Evolutionary conservation across 2,329 filamentous ascomycete species (phyloP), one percentile per base, ranked within the genome.

Genomic region (Emericellopsis atlantica): DNA sequence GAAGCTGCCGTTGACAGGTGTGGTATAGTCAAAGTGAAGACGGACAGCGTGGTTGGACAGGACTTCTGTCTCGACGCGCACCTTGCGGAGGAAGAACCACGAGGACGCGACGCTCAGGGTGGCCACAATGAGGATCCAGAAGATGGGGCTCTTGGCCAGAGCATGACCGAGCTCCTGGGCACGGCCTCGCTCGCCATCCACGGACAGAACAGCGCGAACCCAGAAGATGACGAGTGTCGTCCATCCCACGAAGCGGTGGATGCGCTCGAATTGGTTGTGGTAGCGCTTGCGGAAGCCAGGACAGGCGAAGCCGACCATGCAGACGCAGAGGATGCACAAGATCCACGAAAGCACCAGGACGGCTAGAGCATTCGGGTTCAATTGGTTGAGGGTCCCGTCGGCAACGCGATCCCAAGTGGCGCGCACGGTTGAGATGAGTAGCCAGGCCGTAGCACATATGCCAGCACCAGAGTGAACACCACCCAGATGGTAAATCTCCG

Each of bases 201-300:
- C 55, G 22, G 71, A 58, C 11, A 80, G 54, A 36, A 81, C 51
- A 8, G 70, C 62, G 45, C 81, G 69, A 1, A 50, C 64, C 69
- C 80, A 79, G 50, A 84, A 76, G 15, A 82, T 56, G 2, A 58
- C 61, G 4, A 84, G 62, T 21, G 73, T 64, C 10, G 66, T 61
- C 79, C 80, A 84, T n/a, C 79, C 79, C 5, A 67, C 69, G 53
- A 80, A 84, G 37, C 80, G 76, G 57, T 84, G 81, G 32, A 68
- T 68, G 37, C 70, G 57, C 58, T 85, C 81, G 53, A 83, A 85
- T 41, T 66, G 59, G 55, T 84, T 72, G 59, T 84, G 81, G 46
- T 65, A 64, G 38, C 64, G 68, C 44, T 62, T 59, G 11, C 81
- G 74, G 44, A 84, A 61, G 12, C 51, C 50, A 3, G 81, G 80